phyloP scores from a whole-genome alignment of 805 yeast species.

The Hanseniaspora lachancei region DNA sequence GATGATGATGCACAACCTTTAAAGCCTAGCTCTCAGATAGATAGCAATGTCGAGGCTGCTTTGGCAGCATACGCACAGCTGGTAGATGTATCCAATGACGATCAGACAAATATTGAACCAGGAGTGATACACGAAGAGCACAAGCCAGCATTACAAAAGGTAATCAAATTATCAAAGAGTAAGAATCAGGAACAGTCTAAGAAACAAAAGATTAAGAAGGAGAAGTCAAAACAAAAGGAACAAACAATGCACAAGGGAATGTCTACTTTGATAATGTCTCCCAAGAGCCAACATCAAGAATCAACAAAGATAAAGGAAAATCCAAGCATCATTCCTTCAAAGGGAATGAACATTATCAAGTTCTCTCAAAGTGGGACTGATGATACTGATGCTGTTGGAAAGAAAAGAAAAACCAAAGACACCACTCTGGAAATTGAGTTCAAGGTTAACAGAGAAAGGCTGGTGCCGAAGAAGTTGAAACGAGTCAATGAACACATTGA shows the following conservation, averaged over 20 bases:
- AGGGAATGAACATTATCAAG: neutral
- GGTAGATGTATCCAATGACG: neutral
- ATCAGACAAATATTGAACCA: neutral
- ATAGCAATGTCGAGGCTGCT: neutral
- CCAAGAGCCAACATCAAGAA: neutral
- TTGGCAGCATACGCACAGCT: neutral
- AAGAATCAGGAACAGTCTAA: neutral
- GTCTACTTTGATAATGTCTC: neutral
- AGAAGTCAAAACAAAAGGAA: neutral
- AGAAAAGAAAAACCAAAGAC: neutral
- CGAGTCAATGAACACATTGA: conserved; percentile 10
- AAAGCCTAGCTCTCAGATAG: neutral
- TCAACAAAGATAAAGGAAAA: neutral
- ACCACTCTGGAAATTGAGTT: neutral
- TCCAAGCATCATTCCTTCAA: neutral
- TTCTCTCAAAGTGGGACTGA: neutral
- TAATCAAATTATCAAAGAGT: neutral
- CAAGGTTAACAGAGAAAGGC: conserved; percentile 18
- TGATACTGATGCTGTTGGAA: neutral
- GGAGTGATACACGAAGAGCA: neutral
- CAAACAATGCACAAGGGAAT: conserved; percentile 3
- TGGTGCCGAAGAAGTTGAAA: neutral
- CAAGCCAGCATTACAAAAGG: neutral
- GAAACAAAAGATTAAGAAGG: neutral
- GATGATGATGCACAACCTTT: neutral